phyloP scores from a whole-genome alignment of 257 asterid species.

The Solanum okadae region DNA sequence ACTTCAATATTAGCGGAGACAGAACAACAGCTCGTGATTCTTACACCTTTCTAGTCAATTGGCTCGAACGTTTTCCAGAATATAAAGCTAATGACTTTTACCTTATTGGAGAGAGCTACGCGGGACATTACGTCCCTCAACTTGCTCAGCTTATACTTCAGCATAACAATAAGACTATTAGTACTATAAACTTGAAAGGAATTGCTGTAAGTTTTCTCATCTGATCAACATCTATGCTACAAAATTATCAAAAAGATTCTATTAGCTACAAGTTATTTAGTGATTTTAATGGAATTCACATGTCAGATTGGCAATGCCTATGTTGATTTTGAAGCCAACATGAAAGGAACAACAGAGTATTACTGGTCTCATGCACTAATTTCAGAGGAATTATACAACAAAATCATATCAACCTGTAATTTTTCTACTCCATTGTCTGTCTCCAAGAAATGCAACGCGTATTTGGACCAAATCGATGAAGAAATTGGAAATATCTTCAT shows the following conservation, averaged over 20 bases:
- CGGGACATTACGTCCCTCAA: constrained; percentile 17
- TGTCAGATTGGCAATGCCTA: constrained; percentile 31
- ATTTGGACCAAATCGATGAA: neutral
- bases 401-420: constrained; percentile 11
- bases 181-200: constrained; percentile 11
- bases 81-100: constrained; percentile 9
- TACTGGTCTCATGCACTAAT: constrained; percentile 21
- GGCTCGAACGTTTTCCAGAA: constrained; percentile 19
- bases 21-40: constrained; percentile 12
- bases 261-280: neutral
- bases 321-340: constrained; percentile 12
- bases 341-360: constrained; percentile 5
- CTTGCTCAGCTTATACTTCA: constrained; percentile 14
- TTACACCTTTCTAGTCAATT: constrained; percentile 4
- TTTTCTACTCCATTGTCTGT: neutral
- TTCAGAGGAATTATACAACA: constrained; percentile 12
- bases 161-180: neutral
- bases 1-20: constrained; percentile 2
- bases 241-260: neutral
- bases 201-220: constrained; percentile 8
- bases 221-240: neutral
- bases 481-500: constrained; percentile 1
- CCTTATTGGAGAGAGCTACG: constrained; percentile 16
- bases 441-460: neutral
- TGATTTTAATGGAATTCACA: neutral